Base-by-base conservation (phyloP, 2,329 filamentous ascomycete genomes). In the Fonsecaea erecta region DNA sequence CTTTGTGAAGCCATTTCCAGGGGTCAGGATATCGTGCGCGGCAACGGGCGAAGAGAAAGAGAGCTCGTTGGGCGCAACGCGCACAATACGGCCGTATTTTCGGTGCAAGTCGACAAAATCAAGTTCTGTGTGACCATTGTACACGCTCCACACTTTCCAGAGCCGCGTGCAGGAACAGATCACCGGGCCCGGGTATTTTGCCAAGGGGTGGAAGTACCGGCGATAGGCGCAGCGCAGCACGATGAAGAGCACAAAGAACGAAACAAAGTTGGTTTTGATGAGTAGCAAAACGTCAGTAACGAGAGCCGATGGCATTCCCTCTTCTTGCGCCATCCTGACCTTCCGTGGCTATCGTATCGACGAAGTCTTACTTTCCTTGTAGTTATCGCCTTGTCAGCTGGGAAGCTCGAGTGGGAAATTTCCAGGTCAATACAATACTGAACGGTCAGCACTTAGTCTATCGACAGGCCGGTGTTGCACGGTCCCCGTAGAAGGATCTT, bases 1-100 rank as follows among this genome's bases (percentile, higher is more conserved):
- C 76, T 84, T 84, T 74, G 79, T 77, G 74, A 84, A 83, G 24
- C 80, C 77, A 71, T 82, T 83, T 11, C 83, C 83, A 0, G 81
- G 81, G 35, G 77, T 77, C 11, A 84, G 74, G 14, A 84, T 70
- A 21, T 76, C 73, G 1, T 81, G 76, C 5, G 81, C 79, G 0
- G 80, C 79, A 61, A 78, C 75, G 1, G 81, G 81, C 1, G 80
- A 81, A 0, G 79, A 71, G 28, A 84, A 72, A 0, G 81, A 82
- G 4, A 84, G 75, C 72, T 83, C 81, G 69, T 81, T 74, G 3
- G 82, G 82, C 78, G 79, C 72, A 52, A 67, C 63, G 62, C 57
- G 40, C n/a, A 60, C 46, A 9, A 52, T 52, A n/a, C 37, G 62
- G 57, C 68, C 68, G 70, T 80, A 74, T 64, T 77, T 73, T 18